These are phyloP conservation scores for Epichloe aotearoae DNA, from an alignment of 2,329 filamentous ascomycete species.

Conservation along the genomic window DNA sequence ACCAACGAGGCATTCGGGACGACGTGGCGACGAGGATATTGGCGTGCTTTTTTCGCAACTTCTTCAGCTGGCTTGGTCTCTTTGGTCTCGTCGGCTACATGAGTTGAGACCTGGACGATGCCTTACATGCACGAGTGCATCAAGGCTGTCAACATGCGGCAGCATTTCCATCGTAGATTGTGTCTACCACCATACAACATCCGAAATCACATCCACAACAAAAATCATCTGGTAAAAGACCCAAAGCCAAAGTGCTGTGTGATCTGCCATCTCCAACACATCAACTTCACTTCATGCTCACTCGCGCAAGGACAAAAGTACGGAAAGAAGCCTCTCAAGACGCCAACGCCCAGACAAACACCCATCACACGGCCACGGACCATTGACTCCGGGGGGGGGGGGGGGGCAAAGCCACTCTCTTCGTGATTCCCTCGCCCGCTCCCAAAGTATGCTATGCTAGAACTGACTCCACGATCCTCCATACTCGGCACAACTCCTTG, in stretches of 20 bases:
- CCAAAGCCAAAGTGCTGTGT: not conserved
- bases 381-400: not conserved
- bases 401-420: not conserved
- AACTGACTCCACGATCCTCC: not conserved
- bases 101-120: too few species aligned
- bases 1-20: not conserved
- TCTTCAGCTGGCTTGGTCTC: not conserved
- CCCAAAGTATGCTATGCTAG: constrained; percentile 6
- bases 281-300: not conserved
- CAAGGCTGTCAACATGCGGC: too few species aligned
- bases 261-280: constrained; percentile 1
- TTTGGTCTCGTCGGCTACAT: too few species aligned
- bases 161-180: not conserved
- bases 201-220: not conserved
- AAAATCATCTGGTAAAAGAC: not conserved
- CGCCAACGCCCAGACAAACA: constrained; percentile 22
- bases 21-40: not conserved
- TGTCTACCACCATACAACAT: constrained; percentile 1
- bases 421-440: not conserved
- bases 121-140: too few species aligned
- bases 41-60: not conserved
- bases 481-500: not conserved
- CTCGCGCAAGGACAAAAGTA: not conserved
- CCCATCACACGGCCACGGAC: constrained; percentile 11
- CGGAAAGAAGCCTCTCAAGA: constrained; percentile 9